These are phyloP conservation scores for Candida peoriensis DNA, from an alignment of 805 yeast genomes.

Conservation along the genomic window DNA sequence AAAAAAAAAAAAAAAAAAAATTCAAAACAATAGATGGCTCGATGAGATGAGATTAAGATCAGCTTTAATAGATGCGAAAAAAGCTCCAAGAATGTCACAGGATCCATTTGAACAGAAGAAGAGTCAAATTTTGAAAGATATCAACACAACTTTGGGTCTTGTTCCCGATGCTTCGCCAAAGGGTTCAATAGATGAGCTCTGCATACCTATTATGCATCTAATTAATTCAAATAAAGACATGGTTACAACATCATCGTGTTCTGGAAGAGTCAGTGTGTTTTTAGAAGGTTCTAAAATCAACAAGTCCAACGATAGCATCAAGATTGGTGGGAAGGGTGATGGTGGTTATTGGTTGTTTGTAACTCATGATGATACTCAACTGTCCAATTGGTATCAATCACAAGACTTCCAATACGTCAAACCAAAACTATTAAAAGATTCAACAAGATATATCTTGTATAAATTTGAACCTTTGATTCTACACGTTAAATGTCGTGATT, in stretches of 20 bases:
- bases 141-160: conserved; percentile 35
- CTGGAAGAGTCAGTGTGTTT: conserved; percentile 81
- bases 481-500: conserved; percentile 73
- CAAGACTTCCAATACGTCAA: conserved; percentile 17
- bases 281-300: conserved; percentile 60
- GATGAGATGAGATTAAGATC: no score
- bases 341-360: conserved; percentile 87
- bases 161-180: conserved; percentile 76
- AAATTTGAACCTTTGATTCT: conserved; percentile 84
- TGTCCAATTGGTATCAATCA: conserved; percentile 43
- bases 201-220: conserved; percentile 65
- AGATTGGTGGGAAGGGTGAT: conserved; percentile 79
- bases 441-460: conserved; percentile 56
- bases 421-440: conserved; percentile 5
- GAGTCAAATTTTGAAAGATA: conserved; percentile 44
- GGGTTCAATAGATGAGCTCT: conserved; percentile 73
- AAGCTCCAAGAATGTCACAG: no score
- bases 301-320: conserved; percentile 21
- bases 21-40: no score
- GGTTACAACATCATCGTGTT: conserved; percentile 87
- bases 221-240: conserved; percentile 60
- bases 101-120: conserved; percentile 70
- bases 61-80: no score
- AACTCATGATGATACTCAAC: conserved; percentile 52
- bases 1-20: no score